Evolutionary conservation across 805 yeast genomes (phyloP).

Genomic region (Teunomyces tritomae): DNA sequence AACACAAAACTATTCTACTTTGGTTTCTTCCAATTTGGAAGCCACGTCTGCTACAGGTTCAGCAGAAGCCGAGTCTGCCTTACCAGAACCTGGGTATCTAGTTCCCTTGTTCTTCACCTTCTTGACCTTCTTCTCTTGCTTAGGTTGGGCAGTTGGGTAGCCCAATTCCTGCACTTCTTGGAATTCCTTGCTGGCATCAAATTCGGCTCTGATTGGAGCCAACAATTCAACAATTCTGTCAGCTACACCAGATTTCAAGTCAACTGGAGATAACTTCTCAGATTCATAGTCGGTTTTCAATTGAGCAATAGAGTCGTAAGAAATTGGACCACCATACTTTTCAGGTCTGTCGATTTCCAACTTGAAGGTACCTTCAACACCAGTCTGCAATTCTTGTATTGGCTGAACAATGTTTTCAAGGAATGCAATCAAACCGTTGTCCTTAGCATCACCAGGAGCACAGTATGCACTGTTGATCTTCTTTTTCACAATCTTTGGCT

Average conservation of each 20-base stretch:
- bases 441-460: conserved; percentile 88
- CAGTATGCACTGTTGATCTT: conserved; percentile 91
- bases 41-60: conserved; percentile 8
- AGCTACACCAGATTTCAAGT: conserved; percentile 87
- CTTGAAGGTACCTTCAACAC: conserved; percentile 50
- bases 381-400: conserved; percentile 71
- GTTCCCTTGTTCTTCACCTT: conserved; percentile 85
- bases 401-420: conserved; percentile 83
- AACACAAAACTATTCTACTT: conserved; percentile 9
- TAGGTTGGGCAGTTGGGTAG: conserved; percentile 71
- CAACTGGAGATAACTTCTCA: conserved; percentile 85
- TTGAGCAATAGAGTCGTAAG: conserved; percentile 63
- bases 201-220: conserved; percentile 80
- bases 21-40: conserved; percentile 8
- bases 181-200: conserved; percentile 60
- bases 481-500: conserved; percentile 82
- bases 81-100: conserved; percentile 72
- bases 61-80: conserved; percentile 18
- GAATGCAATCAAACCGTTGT: conserved; percentile 87
- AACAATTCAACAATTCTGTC: conserved; percentile 78
- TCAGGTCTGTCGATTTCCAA: conserved; percentile 90
- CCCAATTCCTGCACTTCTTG: conserved; percentile 74
- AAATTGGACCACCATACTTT: conserved; percentile 91
- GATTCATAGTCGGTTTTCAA: conserved; percentile 70
- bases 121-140: conserved; percentile 64